A percentile compares a stretch with the other conserved stretches of the same genome.
phyloP scores from a whole-genome alignment of 1,284 basidiomycete species.

The Melampsora americana region DNA sequence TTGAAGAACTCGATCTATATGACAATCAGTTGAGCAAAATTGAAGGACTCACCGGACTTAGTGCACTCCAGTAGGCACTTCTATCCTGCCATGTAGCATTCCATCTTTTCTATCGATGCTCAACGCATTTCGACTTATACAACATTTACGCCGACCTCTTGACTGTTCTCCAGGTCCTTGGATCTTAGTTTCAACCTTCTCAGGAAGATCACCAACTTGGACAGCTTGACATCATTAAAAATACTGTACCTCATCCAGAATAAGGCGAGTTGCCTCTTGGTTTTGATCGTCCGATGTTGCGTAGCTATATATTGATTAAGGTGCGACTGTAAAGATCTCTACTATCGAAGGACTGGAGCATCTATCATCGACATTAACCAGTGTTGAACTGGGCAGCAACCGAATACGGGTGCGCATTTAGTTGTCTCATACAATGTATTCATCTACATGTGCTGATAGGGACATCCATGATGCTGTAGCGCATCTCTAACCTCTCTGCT shows the following conservation, averaged over 20 bases:
- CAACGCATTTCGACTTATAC: no score
- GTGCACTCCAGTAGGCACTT: conserved; percentile 49
- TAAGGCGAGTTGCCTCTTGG: conserved; percentile 6
- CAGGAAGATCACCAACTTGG: conserved; percentile 48
- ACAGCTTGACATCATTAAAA: conserved; percentile 11
- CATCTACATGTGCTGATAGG: no score
- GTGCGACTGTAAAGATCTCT: conserved; percentile 51
- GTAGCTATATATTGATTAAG: conserved; percentile 52
- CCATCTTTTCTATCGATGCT: background rate
- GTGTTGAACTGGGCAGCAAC: conserved; percentile 54
- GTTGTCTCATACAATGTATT: background rate
- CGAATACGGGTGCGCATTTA: conserved; percentile 47
- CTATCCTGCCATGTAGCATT: background rate
- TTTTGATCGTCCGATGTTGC: conserved; percentile 46
- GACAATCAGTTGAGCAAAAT: conserved; percentile 52
- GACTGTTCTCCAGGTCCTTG: conserved; percentile 45
- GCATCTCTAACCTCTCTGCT: conserved; percentile 51
- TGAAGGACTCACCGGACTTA: conserved; percentile 46
- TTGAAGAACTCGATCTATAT: conserved; percentile 53
- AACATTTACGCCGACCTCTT: no score
- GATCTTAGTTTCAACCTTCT: conserved; percentile 54
- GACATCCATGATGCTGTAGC: conserved; percentile 22
- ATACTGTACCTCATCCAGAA: conserved; percentile 39
- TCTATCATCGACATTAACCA: conserved; percentile 49
- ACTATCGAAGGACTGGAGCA: conserved; percentile 49